Percentiles rank a stretch among this genome's conserved stretches.
phyloP scores from a whole-genome alignment of 192 early-diverging fungal genomes.

The Phycomyces blakesleeanus region DNA sequence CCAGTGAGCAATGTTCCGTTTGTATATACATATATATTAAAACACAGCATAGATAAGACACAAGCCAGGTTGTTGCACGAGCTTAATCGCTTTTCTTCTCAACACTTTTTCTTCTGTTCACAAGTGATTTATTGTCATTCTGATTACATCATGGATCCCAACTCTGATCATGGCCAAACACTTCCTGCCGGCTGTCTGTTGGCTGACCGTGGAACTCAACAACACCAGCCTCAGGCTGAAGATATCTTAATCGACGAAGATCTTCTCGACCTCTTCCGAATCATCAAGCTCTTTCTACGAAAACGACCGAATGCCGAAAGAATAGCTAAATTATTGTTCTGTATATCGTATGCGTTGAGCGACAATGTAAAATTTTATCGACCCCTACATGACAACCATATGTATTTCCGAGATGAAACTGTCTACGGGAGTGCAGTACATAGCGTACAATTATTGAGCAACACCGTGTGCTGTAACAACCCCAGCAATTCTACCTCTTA shows the following conservation, averaged over 20 bases:
- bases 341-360: slow-evolving; percentile 32
- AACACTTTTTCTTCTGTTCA: too few species aligned
- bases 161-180: too few species aligned
- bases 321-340: slow-evolving; percentile 33
- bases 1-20: too few species aligned
- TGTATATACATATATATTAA: too few species aligned
- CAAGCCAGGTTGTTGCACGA: too few species aligned
- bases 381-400: slow-evolving; percentile 19
- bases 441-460: not conserved
- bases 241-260: slow-evolving; percentile 39
- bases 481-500: not conserved
- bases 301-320: slow-evolving; percentile 29
- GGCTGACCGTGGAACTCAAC: not conserved
- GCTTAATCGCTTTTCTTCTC: too few species aligned
- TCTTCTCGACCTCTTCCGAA: slow-evolving; percentile 31
- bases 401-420: slow-evolving; percentile 23
- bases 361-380: slow-evolving; percentile 27
- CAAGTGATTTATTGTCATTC: too few species aligned
- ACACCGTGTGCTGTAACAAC: not conserved
- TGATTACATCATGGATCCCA: too few species aligned
- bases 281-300: slow-evolving; percentile 25
- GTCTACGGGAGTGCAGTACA: not conserved
- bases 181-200: not conserved
- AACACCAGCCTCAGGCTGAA: slow-evolving; percentile 27
- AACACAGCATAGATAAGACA: too few species aligned